Evolutionary conservation across 306 rosid species (phyloP), one percentile per base, ranked within the genome.

Genomic region (Vachellia collinsii): DNA sequence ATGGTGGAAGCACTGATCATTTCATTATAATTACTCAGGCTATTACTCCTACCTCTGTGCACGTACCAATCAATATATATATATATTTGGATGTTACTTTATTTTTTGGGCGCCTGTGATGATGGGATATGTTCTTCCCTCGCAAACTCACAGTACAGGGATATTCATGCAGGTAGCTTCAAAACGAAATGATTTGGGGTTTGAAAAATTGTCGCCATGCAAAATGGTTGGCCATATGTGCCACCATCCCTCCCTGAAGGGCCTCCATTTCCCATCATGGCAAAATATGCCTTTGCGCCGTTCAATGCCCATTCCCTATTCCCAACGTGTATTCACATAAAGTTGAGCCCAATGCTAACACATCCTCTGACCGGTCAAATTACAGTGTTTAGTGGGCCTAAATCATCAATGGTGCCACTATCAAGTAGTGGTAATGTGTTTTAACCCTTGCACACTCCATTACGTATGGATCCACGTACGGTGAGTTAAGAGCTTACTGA

Each of bases 161-260:
- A 1, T 20, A 20, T 85, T 70, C 69, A 72, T 6, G n/a, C 56
- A 53, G 6, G 79, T 66, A 75, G 61, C 75, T 91, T 79, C 85
- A 87, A 87, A 88, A 43, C 79, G 23, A 82, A 88, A 94, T 94
- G 88, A 94, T 92, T 90, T 90, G 22, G 44, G 80, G n/a, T 90
- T 90, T 87, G 94, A 94, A 94, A 51, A 81, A 78, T 87, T 92
- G 97, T 92, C 97, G 73, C 93, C 91, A 91, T 88, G 92, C 96
- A 89, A 80, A 47, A 81, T 10, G 10, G 1, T 85, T 70, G 54
- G 7, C 58, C 69, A 56, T 11, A 8, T 42, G 64, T 77, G 46
- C 10, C 46, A 43, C 23, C 34, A 29, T 77, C 79, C 81, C 86
- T 72, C 70, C 63, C 70, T 51, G 76, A 82, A 71, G 63, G 54